Conservation (phyloP, 352 stramenopile genomes). For the Pythium rishiriense region DNA sequence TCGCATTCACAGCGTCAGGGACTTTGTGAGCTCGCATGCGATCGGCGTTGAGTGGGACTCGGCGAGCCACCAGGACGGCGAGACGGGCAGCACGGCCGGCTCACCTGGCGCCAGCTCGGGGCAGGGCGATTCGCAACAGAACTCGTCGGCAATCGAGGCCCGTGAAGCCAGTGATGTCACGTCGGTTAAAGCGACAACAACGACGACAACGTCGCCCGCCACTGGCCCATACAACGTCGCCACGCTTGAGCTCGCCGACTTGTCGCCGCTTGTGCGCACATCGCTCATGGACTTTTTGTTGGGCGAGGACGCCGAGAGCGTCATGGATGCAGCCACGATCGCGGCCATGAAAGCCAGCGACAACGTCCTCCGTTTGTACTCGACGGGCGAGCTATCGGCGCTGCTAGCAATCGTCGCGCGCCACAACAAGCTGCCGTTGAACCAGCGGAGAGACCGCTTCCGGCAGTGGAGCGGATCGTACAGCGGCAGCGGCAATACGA, state of each 20-base stretch:
- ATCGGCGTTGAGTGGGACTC: conserved; percentile 16
- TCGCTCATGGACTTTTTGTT: conserved; percentile 23
- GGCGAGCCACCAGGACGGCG: too few relatives aligned
- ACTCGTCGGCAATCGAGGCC: not conserved
- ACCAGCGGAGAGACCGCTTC: conserved; percentile 18
- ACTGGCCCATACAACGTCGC: conserved; percentile 10
- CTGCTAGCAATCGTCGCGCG: conserved; percentile 16
- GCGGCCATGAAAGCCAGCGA: not conserved
- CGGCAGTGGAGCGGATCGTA: conserved; percentile 12
- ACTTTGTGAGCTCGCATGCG: conserved; percentile 12
- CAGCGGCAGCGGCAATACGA: not conserved
- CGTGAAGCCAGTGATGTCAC: not conserved
- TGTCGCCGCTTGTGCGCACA: conserved; percentile 12
- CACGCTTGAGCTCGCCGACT: not conserved
- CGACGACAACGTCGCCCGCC: not conserved
- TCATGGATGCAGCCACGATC: conserved; percentile 1
- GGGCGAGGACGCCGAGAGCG: not conserved
- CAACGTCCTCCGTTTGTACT: conserved; percentile 20
- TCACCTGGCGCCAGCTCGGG: not conserved
- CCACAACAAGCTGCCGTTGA: conserved; percentile 13
- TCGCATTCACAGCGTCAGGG: conserved; percentile 21
- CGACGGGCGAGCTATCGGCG: conserved; percentile 4
- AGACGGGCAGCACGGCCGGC: not conserved
- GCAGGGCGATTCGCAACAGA: not conserved
- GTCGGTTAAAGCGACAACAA: not conserved